Evolutionary conservation across 768 basidiomycete species (phyloP).

Genomic region (Kwoniella mangroviensis): DNA sequence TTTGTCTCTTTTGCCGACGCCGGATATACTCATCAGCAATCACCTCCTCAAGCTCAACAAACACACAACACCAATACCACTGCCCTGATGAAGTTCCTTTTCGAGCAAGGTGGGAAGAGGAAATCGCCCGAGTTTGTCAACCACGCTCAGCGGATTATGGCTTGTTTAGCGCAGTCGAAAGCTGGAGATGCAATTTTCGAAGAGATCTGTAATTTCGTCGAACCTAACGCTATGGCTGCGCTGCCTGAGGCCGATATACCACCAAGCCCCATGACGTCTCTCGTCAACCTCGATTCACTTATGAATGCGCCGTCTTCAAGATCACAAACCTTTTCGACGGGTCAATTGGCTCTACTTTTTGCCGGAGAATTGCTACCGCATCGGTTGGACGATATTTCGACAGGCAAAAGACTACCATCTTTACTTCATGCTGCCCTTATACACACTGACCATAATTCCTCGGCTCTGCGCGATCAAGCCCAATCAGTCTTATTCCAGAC

Average conservation of each 20-base stretch:
- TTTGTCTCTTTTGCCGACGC: slow-evolving; percentile 79
- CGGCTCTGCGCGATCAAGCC: slow-evolving; percentile 72
- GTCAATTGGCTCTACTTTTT: slow-evolving; percentile 87
- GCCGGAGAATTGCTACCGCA: slow-evolving; percentile 53
- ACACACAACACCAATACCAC: slow-evolving; percentile 65
- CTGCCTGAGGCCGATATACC: slow-evolving; percentile 61
- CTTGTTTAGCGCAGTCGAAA: slow-evolving; percentile 77
- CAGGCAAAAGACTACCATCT: slow-evolving; percentile 67
- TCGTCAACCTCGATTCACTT: slow-evolving; percentile 62
- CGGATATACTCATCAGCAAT: slow-evolving; percentile 61
- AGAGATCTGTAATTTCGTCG: slow-evolving; percentile 81
- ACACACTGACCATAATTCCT: slow-evolving; percentile 77
- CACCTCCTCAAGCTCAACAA: slow-evolving; percentile 40
- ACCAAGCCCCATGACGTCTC: slow-evolving; percentile 58
- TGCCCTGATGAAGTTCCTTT: slow-evolving; percentile 77
- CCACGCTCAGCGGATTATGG: slow-evolving; percentile 79
- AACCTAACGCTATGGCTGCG: slow-evolving; percentile 81
- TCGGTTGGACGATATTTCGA: slow-evolving; percentile 71
- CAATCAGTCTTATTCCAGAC: slow-evolving; percentile 83
- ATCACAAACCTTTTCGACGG: slow-evolving; percentile 66
- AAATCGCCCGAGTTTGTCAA: slow-evolving; percentile 76
- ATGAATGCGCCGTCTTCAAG: slow-evolving; percentile 60
- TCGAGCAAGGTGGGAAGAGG: slow-evolving; percentile 85
- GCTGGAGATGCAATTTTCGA: slow-evolving; percentile 75
- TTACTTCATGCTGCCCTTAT: slow-evolving; percentile 79